Conservation (phyloP, 257 asterid genomes). For the Parsonsia alboflavescens region DNA sequence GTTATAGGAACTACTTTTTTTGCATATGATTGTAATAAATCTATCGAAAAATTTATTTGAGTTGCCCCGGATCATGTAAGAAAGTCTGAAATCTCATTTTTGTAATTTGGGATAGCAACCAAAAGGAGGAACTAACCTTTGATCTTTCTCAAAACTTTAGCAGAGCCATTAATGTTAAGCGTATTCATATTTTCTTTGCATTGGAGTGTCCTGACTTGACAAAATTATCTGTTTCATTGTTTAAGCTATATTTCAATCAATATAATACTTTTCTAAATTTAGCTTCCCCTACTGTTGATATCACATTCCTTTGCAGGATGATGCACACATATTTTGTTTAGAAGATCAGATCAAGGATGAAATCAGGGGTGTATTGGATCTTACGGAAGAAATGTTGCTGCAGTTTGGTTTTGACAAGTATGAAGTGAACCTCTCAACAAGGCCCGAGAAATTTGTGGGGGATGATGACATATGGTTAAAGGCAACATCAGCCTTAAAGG, state of each 20-base stretch:
- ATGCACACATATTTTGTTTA: conserved; percentile 92
- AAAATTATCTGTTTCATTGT: background rate
- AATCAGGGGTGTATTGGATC: conserved; percentile 88
- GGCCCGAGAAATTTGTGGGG: conserved; percentile 94
- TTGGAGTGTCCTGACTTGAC: background rate
- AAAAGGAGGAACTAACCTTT: background rate
- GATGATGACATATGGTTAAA: conserved; percentile 76
- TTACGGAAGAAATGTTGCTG: conserved; percentile 81
- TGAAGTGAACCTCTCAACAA: conserved; percentile 91
- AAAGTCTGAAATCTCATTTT: background rate
- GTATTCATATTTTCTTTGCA: background rate
- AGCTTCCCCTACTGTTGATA: background rate
- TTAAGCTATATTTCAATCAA: background rate
- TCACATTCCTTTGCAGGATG: conserved; percentile 54
- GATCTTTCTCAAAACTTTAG: background rate
- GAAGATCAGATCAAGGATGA: conserved; percentile 91
- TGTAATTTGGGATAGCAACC: background rate
- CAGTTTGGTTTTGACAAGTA: conserved; percentile 87
- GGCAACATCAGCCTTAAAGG: conserved; percentile 81
- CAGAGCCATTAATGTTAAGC: background rate
- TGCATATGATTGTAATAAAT: background rate
- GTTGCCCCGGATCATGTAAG: background rate
- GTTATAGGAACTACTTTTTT: background rate
- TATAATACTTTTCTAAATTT: background rate
- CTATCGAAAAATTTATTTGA: background rate